These are phyloP conservation scores for Globisporangium takayamanum DNA, from an alignment of 352 stramenopile genomes.

Conservation along the genomic window DNA sequence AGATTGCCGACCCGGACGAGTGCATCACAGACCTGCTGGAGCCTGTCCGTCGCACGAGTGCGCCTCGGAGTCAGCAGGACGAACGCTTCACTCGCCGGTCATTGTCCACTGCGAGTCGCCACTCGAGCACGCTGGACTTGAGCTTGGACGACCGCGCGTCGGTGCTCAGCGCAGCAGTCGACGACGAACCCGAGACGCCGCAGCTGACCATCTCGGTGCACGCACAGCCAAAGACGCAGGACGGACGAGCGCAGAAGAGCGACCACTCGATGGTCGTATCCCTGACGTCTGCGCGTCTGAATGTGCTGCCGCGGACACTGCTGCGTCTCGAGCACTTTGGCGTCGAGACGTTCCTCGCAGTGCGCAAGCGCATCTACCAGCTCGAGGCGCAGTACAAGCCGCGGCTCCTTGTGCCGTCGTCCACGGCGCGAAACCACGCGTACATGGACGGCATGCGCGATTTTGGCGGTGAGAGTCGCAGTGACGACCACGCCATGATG, in stretches of 20 bases:
- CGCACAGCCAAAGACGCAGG: background rate
- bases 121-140: slow-evolving; percentile 5
- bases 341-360: slow-evolving; percentile 40
- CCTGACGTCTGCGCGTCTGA: slow-evolving; percentile 39
- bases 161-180: background rate
- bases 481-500: background rate
- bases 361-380: slow-evolving; percentile 31
- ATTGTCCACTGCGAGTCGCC: slow-evolving; percentile 1
- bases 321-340: slow-evolving; percentile 54
- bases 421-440: slow-evolving; percentile 14
- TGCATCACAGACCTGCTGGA: slow-evolving; percentile 15
- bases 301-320: slow-evolving; percentile 42
- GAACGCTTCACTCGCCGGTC: background rate
- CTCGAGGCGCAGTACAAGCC: slow-evolving; percentile 35
- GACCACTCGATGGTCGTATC: slow-evolving; percentile 6
- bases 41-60: background rate
- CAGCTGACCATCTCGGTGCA: slow-evolving; percentile 8
- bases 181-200: background rate
- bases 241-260: background rate
- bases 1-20: slow-evolving; percentile 35
- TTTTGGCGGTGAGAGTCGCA: slow-evolving; percentile 15
- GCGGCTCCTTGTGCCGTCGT: slow-evolving; percentile 21
- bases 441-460: slow-evolving; percentile 27
- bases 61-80: background rate
- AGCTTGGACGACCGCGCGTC: slow-evolving; percentile 3